Evolutionary conservation across 352 stramenopile genomes (phyloP).

Genomic region (Blastocystis sp.): DNA sequence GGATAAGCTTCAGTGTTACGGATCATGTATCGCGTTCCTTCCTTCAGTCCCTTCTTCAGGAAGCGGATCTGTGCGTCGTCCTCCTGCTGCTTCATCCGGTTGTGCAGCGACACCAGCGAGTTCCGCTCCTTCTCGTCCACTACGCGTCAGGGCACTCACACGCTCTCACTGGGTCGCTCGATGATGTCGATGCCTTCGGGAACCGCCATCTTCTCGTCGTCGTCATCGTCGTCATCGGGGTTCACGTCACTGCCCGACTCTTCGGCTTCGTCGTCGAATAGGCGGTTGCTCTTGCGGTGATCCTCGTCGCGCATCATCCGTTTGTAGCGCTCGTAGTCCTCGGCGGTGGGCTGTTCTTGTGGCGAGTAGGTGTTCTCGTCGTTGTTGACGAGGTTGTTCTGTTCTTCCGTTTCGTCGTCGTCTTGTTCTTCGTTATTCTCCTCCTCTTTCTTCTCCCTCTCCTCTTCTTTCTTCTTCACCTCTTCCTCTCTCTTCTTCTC

Average conservation of each 20-base stretch:
- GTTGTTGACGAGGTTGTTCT: not conserved
- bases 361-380: not conserved
- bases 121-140: slow-evolving; percentile 35
- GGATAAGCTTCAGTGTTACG: not conserved
- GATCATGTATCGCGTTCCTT: slow-evolving; percentile 43
- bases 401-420: slow-evolving; percentile 45
- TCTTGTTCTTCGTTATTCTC: not conserved
- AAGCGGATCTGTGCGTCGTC: slow-evolving; percentile 36
- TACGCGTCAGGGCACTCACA: not conserved
- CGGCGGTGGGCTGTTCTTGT: slow-evolving; percentile 21
- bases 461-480: not conserved
- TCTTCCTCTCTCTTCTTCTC: slow-evolving; percentile 22
- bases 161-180: not conserved
- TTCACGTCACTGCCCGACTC: slow-evolving; percentile 35
- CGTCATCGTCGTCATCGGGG: not conserved
- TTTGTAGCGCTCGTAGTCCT: slow-evolving; percentile 54
- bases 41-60: slow-evolving; percentile 36
- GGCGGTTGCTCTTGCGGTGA: not conserved
- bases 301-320: slow-evolving; percentile 53
- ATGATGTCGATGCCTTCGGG: slow-evolving; percentile 60
- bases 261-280: slow-evolving; percentile 68
- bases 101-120: slow-evolving; percentile 19
- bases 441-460: not conserved
- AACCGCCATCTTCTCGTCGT: slow-evolving; percentile 17
- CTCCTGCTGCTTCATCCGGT: slow-evolving; percentile 36